Conservation (phyloP, 2,329 filamentous ascomycete genomes). For the Botrytis fragariae region DNA sequence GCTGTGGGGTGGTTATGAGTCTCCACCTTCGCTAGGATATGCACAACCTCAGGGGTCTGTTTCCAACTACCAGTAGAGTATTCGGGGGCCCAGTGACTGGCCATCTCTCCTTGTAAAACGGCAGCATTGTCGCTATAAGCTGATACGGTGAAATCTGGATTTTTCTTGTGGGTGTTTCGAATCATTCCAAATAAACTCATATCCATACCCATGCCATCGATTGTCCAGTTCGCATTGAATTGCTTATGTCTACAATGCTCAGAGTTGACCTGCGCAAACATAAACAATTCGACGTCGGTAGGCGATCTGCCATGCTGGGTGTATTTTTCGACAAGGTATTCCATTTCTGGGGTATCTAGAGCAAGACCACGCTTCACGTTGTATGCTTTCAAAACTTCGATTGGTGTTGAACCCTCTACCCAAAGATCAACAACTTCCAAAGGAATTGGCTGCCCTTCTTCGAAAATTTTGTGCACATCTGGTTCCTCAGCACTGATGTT, state of each 20-base stretch:
- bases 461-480: conserved; percentile 74
- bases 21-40: conserved; percentile 91
- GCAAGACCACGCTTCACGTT: conserved; percentile 83
- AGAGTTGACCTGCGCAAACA: conserved; percentile 99
- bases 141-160: conserved; percentile 80
- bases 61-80: conserved; percentile 84
- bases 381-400: conserved; percentile 73
- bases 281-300: conserved; percentile 88
- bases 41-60: conserved; percentile 79
- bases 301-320: conserved; percentile 61
- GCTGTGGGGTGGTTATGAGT: conserved; percentile 98
- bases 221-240: conserved; percentile 96
- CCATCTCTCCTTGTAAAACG: conserved; percentile 72
- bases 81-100: conserved; percentile 83
- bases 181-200: conserved; percentile 95
- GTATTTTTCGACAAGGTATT: conserved; percentile 88
- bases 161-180: conserved; percentile 84
- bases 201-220: conserved; percentile 78
- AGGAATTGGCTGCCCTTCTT: conserved; percentile 58
- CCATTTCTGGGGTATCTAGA: conserved; percentile 83
- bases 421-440: conserved; percentile 76
- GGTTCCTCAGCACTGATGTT: conserved; percentile 66
- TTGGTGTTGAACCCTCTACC: conserved; percentile 60
- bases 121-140: conserved; percentile 98
- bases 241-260: conserved; percentile 83